Evolutionary conservation across 2,329 filamentous ascomycete genomes (phyloP).

Genomic region (Colletotrichum camelliae): DNA sequence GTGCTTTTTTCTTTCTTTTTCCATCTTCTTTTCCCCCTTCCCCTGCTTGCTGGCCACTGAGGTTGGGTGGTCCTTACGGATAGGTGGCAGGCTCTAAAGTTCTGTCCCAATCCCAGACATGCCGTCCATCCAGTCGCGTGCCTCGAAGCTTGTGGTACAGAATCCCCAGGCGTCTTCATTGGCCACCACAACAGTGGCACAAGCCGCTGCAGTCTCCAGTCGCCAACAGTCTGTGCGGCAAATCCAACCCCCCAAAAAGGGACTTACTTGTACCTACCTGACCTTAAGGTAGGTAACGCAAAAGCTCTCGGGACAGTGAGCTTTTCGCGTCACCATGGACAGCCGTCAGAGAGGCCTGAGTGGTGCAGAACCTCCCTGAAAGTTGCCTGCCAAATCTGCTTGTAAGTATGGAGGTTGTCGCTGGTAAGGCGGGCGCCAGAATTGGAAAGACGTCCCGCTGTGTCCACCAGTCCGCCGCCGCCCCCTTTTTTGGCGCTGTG

Average conservation of each 20-base stretch:
- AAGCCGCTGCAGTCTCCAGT: constrained; percentile 7
- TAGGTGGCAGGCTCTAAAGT: not conserved
- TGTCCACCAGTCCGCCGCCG: not conserved
- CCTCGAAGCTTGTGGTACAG: not conserved
- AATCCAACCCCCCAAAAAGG: not conserved
- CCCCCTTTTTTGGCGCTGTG: constrained; percentile 5
- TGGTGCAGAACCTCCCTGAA: not conserved
- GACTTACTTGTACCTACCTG: not conserved
- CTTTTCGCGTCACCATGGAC: not conserved
- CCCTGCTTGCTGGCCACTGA: not conserved
- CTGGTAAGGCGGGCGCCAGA: not conserved
- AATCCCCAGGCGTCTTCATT: not conserved
- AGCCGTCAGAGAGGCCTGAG: not conserved
- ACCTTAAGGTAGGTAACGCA: too few species aligned
- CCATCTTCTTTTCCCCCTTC: not conserved
- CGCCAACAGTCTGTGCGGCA: constrained; percentile 13
- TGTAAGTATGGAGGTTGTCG: not conserved
- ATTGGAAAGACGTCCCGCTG: constrained; percentile 2
- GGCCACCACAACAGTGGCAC: not conserved
- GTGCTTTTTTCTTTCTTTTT: not conserved
- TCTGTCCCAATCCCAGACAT: constrained; percentile 7
- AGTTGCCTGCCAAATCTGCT: not conserved
- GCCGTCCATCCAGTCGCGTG: constrained; percentile 15
- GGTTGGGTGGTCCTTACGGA: not conserved
- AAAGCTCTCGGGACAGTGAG: not conserved